Base-by-base conservation (phyloP, 2,329 filamentous ascomycete species). In the Penicillium concentricum region DNA sequence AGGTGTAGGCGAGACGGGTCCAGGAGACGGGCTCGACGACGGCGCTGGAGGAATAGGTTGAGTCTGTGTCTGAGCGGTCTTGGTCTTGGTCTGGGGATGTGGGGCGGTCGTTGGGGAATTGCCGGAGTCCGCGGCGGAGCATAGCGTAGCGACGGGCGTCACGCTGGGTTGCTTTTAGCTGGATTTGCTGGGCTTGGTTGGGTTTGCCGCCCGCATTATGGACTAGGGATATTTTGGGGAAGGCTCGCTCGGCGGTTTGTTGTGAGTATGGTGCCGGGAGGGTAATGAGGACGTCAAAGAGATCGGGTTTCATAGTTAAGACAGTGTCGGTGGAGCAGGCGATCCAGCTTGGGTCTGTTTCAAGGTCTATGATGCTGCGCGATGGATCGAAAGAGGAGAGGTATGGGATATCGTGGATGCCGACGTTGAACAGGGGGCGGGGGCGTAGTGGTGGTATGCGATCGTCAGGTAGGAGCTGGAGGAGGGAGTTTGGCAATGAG, bases 261-360 rank as follows among this genome's bases (percentile, higher is more conserved):
- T 83, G 77, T 4, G 84, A 76, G 65, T 87, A 79, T 6, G 82
- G 73, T 1, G 86, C 82, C 0, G 92, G 91, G 69, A 97, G 83
- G 52, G 90, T 91, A 58, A 97, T 87, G 38, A 97, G 83, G 66
- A 97, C 82, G 71, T 99, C 94, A 81, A 92, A 97, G 2, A 99
- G 83, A 2, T 89, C 84, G 49, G 87, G 84, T 77, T 97, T 97
- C 74, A 91, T 89, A 45, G 86, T 87, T 15, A 99, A 82, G 57
- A 99, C 94, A 69, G 90, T 93, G 76, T 99, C 94, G 2, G 93
- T 97, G 3, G 93, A 97, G 74, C 92, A 97, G 13, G 93, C 94
- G 57, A 96, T 87, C 92, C 92, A 99, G 38, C 92, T 90, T 15
- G 15, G 82, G 76, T 81, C 66, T 44, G 58, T 49, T 56, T 73